Conservation (phyloP, 208 protist genomes). For the Acanthamoeba healyi region DNA sequence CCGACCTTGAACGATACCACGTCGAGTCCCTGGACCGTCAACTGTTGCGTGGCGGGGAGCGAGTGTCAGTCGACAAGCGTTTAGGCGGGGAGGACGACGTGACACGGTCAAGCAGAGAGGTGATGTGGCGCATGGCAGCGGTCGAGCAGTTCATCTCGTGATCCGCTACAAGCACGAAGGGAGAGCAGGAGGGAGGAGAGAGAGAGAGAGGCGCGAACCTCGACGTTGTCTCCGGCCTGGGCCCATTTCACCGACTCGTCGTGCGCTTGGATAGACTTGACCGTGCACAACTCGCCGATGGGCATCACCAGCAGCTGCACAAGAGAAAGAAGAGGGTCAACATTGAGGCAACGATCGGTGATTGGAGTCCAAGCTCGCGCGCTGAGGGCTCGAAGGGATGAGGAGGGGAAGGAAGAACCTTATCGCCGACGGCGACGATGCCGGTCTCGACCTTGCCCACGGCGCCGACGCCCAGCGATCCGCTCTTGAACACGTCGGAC, state of each 20-base stretch:
- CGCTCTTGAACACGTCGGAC: constrained; percentile 98
- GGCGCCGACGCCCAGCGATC: constrained; percentile 96
- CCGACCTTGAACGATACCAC: constrained; percentile 67
- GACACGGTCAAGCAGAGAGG: constrained; percentile 96
- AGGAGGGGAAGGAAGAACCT: too few species aligned
- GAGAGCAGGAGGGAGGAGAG: too few species aligned
- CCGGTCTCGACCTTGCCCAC: constrained; percentile 95
- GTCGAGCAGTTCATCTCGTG: constrained; percentile 92
- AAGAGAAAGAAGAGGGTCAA: neutral
- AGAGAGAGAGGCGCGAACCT: too few species aligned
- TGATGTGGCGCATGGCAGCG: constrained; percentile 87
- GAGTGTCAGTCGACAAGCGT: too few species aligned
- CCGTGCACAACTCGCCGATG: constrained; percentile 81
- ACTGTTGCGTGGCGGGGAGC: too few species aligned
- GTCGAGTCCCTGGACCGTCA: constrained; percentile 65
- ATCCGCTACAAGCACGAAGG: too few species aligned
- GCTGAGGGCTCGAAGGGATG: too few species aligned
- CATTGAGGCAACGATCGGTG: too few species aligned
- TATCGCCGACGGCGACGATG: constrained; percentile 86
- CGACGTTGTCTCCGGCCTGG: constrained; percentile 87
- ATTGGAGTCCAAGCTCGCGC: too few species aligned
- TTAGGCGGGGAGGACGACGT: too few species aligned
- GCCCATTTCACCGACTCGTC: constrained; percentile 87
- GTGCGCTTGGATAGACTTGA: constrained; percentile 93
- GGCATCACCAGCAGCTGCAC: constrained; percentile 80